phyloP scores from a whole-genome alignment of 1,284 basidiomycete species.

The Neotropicomus parvogracilis region DNA sequence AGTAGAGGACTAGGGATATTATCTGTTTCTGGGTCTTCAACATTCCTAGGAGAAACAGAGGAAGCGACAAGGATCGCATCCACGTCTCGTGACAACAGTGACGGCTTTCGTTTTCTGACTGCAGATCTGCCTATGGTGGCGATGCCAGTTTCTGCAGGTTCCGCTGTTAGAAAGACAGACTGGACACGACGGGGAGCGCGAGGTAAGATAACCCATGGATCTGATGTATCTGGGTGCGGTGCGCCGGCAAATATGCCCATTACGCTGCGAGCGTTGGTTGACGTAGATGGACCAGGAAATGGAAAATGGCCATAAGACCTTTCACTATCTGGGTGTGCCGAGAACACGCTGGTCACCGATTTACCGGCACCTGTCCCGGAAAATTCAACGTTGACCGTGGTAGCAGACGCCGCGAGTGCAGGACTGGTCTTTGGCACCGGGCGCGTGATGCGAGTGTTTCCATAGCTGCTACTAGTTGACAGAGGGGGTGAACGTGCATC shows the following conservation, averaged over 20 bases:
- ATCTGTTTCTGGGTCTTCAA: slow-evolving; percentile 38
- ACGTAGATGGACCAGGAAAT: slow-evolving; percentile 18
- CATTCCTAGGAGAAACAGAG: slow-evolving; percentile 28
- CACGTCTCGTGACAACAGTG: slow-evolving; percentile 58
- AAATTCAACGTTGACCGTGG: slow-evolving; percentile 92
- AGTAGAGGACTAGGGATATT: slow-evolving; percentile 43
- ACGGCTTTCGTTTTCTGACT: slow-evolving; percentile 26
- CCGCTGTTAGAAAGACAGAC: slow-evolving; percentile 28
- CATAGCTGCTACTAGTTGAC: slow-evolving; percentile 21
- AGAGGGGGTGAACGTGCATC: slow-evolving; percentile 24
- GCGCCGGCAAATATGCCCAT: slow-evolving; percentile 87
- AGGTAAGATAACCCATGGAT: slow-evolving; percentile 67
- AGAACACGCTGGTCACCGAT: slow-evolving; percentile 60
- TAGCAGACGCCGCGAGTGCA: slow-evolving; percentile 79
- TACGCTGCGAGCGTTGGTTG: slow-evolving; percentile 37
- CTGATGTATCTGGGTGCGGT: slow-evolving; percentile 43
- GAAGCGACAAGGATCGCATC: slow-evolving; percentile 74
- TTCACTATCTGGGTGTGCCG: slow-evolving; percentile 33
- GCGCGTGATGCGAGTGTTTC: slow-evolving; percentile 32
- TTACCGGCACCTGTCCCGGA: slow-evolving; percentile 72
- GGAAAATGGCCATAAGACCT: slow-evolving; percentile 18
- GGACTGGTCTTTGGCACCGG: slow-evolving; percentile 72
- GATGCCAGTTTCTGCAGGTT: slow-evolving; percentile 16
- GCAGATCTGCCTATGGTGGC: slow-evolving; percentile 25
- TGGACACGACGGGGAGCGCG: slow-evolving; percentile 39